phyloP scores from a whole-genome alignment of 169 alveolate species.

The Pseudocohnilembus persalinus region DNA sequence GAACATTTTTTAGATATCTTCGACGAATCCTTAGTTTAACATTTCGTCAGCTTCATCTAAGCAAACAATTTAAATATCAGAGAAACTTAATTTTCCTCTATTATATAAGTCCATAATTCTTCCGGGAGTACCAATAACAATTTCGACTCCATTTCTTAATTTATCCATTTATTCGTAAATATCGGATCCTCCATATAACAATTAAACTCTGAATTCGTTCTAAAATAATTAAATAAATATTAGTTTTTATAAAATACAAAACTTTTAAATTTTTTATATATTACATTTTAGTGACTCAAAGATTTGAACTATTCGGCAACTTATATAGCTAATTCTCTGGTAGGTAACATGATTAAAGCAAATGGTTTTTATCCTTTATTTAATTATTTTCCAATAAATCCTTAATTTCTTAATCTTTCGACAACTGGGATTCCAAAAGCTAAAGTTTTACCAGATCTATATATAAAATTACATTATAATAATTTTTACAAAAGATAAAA shows the following conservation, averaged over 20 bases:
- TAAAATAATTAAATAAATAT: background rate
- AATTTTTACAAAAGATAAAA: no score
- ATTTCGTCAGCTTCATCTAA: slow-evolving; percentile 87
- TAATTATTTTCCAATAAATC: slow-evolving; percentile 44
- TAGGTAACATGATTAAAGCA: slow-evolving; percentile 91
- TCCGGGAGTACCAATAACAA: slow-evolving; percentile 91
- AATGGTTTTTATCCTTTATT: slow-evolving; percentile 58
- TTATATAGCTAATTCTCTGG: slow-evolving; percentile 94
- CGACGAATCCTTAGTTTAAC: slow-evolving; percentile 84
- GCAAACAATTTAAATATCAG: slow-evolving; percentile 53
- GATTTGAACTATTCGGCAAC: slow-evolving; percentile 88
- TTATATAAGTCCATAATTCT: slow-evolving; percentile 86
- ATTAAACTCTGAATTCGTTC: slow-evolving; percentile 64
- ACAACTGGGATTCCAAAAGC: slow-evolving; percentile 85
- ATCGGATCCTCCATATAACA: slow-evolving; percentile 90
- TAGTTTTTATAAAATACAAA: no score
- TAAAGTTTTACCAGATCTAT: slow-evolving; percentile 81
- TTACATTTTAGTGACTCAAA: slow-evolving; percentile 58
- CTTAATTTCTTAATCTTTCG: slow-evolving; percentile 76
- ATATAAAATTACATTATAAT: no score
- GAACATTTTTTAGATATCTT: slow-evolving; percentile 87
- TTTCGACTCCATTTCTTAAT: slow-evolving; percentile 82
- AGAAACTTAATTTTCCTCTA: slow-evolving; percentile 75
- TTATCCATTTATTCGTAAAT: slow-evolving; percentile 69
- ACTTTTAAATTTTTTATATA: no score